phyloP scores from a whole-genome alignment of 768 basidiomycete genomes.

The Phylloporus sp. region DNA sequence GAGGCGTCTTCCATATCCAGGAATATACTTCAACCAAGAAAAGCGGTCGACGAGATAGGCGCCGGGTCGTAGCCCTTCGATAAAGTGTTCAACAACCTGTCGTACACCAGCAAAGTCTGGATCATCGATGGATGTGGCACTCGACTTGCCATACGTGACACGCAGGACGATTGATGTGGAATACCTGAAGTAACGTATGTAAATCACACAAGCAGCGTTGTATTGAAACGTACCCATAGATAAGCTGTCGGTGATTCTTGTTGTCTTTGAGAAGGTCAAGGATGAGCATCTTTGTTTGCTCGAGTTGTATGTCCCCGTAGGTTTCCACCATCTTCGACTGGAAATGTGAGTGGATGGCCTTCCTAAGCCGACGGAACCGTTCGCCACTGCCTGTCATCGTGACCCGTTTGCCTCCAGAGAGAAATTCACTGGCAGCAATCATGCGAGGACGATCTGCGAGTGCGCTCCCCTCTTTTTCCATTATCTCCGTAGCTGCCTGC shows the following conservation, averaged over 20 bases:
- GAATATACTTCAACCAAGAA: constrained; percentile 42
- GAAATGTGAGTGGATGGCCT: constrained; percentile 52
- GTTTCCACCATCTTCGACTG: constrained; percentile 43
- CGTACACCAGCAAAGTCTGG: constrained; percentile 20
- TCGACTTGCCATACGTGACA: constrained; percentile 24
- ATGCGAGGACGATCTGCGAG: too few species aligned
- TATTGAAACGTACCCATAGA: constrained; percentile 40
- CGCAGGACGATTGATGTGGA: constrained; percentile 24
- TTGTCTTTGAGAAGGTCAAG: constrained; percentile 33
- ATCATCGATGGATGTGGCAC: constrained; percentile 16
- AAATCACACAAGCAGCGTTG: background rate
- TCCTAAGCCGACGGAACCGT: constrained; percentile 51
- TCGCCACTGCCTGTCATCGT: constrained; percentile 48
- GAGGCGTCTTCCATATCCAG: constrained; percentile 56
- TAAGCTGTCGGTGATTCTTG: constrained; percentile 36
- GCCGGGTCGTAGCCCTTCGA: constrained; percentile 29
- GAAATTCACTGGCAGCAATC: constrained; percentile 53
- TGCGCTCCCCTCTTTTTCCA: constrained; percentile 56
- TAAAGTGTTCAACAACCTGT: constrained; percentile 23
- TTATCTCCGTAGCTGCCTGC: constrained; percentile 53
- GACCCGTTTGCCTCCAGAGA: constrained; percentile 53
- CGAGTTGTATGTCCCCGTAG: constrained; percentile 44
- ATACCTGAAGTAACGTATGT: constrained; percentile 16
- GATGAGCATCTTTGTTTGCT: constrained; percentile 23
- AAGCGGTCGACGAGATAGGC: constrained; percentile 34